phyloP scores from a whole-genome alignment of 2,329 filamentous ascomycete genomes.

The Trichoderma sp. region DNA sequence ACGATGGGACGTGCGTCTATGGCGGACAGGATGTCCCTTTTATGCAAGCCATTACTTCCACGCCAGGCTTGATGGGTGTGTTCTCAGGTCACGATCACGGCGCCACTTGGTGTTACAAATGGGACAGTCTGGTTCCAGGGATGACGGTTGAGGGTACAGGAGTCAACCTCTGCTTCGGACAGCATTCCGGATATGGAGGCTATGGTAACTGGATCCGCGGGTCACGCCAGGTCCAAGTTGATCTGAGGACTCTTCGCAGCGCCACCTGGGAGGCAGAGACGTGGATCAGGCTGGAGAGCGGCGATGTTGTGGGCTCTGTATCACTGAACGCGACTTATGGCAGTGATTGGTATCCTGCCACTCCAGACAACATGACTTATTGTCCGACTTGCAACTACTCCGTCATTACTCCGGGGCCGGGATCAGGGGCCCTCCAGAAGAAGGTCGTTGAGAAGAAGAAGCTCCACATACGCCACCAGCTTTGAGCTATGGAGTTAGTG shows the following conservation, averaged over 20 bases:
- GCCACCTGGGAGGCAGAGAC: slow-evolving; percentile 50
- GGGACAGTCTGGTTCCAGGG: slow-evolving; percentile 43
- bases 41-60: slow-evolving; percentile 61
- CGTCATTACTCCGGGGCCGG: slow-evolving; percentile 23
- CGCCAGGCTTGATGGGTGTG: slow-evolving; percentile 56
- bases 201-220: slow-evolving; percentile 67
- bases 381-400: slow-evolving; percentile 32
- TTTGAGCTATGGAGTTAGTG: background rate
- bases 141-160: slow-evolving; percentile 46
- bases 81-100: slow-evolving; percentile 70
- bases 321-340: slow-evolving; percentile 62
- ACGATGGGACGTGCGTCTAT: slow-evolving; percentile 43
- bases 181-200: slow-evolving; percentile 70
- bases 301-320: slow-evolving; percentile 52
- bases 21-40: slow-evolving; percentile 60
- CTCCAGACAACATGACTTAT: slow-evolving; percentile 41
- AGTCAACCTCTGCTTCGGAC: slow-evolving; percentile 59
- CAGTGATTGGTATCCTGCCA: slow-evolving; percentile 53
- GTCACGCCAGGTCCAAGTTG: slow-evolving; percentile 55
- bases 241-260: slow-evolving; percentile 41
- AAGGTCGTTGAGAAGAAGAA: slow-evolving; percentile 8
- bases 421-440: slow-evolving; percentile 14
- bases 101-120: slow-evolving; percentile 59
- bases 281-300: slow-evolving; percentile 63
- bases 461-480: background rate